Percentiles rank a stretch among this genome's conserved stretches.
Conservation (phyloP, 2,329 filamentous ascomycete species). For the Aspergillus awamori region DNA sequence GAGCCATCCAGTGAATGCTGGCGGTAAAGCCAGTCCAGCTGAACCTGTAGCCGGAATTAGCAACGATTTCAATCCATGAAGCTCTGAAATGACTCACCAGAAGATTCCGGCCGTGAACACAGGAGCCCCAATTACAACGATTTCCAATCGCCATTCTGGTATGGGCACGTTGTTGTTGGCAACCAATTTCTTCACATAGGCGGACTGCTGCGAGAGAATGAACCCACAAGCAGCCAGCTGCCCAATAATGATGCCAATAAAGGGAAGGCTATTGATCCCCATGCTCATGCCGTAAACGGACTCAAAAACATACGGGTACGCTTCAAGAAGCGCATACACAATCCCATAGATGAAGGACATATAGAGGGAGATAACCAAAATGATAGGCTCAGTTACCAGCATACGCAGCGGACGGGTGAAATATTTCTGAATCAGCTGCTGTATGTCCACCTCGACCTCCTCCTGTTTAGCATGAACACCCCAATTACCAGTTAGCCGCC, state of each 20-base stretch:
- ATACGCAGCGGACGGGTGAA: slow-evolving; percentile 46
- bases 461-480: slow-evolving; percentile 57
- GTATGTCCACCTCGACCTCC: slow-evolving; percentile 52
- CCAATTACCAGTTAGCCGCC: slow-evolving; percentile 57
- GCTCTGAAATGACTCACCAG: slow-evolving; percentile 48
- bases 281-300: slow-evolving; percentile 66
- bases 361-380: slow-evolving; percentile 38
- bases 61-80: too few species aligned
- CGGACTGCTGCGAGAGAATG: slow-evolving; percentile 66
- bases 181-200: slow-evolving; percentile 69
- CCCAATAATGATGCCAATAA: slow-evolving; percentile 79
- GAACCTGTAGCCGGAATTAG: slow-evolving; percentile 43
- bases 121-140: slow-evolving; percentile 56
- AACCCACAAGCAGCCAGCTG: slow-evolving; percentile 68
- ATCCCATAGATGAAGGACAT: slow-evolving; percentile 36
- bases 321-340: slow-evolving; percentile 35
- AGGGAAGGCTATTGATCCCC: slow-evolving; percentile 76
- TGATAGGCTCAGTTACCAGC: slow-evolving; percentile 42
- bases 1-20: slow-evolving; percentile 45
- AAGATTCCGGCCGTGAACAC: slow-evolving; percentile 66
- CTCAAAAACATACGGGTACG: slow-evolving; percentile 41
- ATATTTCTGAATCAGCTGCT: slow-evolving; percentile 49
- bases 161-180: slow-evolving; percentile 64
- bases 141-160: slow-evolving; percentile 60
- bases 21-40: slow-evolving; percentile 67